Percentiles rank a stretch among this genome's conserved stretches.
Conservation (phyloP, 1,284 basidiomycete genomes). For the Tetrapyrgos nigripes region DNA sequence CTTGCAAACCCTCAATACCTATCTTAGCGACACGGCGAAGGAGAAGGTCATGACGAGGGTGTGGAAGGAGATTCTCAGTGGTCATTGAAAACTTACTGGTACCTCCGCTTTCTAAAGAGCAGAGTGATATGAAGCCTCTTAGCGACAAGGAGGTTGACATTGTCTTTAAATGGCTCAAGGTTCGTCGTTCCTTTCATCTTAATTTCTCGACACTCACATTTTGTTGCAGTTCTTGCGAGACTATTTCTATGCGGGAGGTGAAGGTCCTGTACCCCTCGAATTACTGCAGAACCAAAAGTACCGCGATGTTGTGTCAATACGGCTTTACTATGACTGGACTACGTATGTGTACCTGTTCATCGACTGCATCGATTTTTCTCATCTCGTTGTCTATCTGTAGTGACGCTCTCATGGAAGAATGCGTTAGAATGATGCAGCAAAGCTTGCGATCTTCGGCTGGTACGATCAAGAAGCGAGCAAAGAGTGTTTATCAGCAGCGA, state of each 20-base stretch:
- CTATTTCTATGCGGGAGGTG: slow-evolving; percentile 95
- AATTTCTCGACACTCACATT: slow-evolving; percentile 6
- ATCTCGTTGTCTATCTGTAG: slow-evolving; percentile 44
- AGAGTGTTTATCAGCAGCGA: slow-evolving; percentile 88
- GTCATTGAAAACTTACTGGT: slow-evolving; percentile 92
- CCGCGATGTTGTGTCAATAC: slow-evolving; percentile 88
- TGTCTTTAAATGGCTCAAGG: slow-evolving; percentile 98
- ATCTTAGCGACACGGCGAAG: slow-evolving; percentile 85
- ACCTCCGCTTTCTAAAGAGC: slow-evolving; percentile 89
- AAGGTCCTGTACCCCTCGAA: slow-evolving; percentile 88
- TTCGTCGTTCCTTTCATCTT: slow-evolving; percentile 35
- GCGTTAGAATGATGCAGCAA: slow-evolving; percentile 91
- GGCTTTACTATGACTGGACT: slow-evolving; percentile 93
- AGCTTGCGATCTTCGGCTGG: slow-evolving; percentile 70
- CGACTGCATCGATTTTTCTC: slow-evolving; percentile 4
- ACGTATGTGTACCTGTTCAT: slow-evolving; percentile 58
- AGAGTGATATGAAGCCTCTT: slow-evolving; percentile 90
- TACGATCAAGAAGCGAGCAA: slow-evolving; percentile 86
- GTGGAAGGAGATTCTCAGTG: slow-evolving; percentile 95
- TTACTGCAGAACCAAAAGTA: slow-evolving; percentile 96
- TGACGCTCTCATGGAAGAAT: slow-evolving; percentile 95
- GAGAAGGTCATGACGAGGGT: slow-evolving; percentile 93
- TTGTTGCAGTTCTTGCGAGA: slow-evolving; percentile 82
- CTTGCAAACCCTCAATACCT: slow-evolving; percentile 90
- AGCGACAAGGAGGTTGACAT: slow-evolving; percentile 97